These are phyloP conservation scores for Betula pendula DNA, from an alignment of 306 rosid genomes.

Conservation along the genomic window DNA sequence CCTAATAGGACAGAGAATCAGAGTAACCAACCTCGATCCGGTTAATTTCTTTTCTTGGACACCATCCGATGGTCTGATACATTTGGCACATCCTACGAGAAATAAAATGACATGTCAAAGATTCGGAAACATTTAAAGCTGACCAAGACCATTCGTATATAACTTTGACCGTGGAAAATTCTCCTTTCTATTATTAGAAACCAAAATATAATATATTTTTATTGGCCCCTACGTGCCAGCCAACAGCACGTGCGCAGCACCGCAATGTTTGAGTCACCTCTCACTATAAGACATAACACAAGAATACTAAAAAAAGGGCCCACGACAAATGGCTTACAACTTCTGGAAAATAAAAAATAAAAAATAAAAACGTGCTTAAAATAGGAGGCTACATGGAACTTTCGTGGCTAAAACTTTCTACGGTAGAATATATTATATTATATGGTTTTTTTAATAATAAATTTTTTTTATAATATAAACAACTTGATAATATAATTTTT, in stretches of 20 bases:
- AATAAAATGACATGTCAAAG: neutral
- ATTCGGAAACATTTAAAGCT: constrained; percentile 27
- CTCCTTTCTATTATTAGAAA: constrained; percentile 1
- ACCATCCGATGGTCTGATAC: neutral
- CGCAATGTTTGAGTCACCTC: constrained; percentile 21
- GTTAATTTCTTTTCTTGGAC: no score
- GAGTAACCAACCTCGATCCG: no score
- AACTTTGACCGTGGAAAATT: constrained; percentile 46
- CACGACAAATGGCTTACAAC: neutral
- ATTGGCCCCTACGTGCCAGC: constrained; percentile 25
- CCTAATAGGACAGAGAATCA: no score
- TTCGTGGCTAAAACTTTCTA: no score
- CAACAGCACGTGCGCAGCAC: constrained; percentile 48
- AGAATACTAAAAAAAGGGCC: neutral
- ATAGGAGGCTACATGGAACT: no score
- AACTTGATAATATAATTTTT: no score
- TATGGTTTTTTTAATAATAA: no score
- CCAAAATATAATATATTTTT: neutral
- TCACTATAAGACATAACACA: neutral
- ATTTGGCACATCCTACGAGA: neutral
- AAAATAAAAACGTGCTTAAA: no score
- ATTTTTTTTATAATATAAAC: no score
- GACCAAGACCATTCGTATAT: constrained; percentile 45
- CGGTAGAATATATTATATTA: no score
- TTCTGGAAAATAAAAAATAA: no score